Evolutionary conservation across 208 protist species (phyloP).

Genomic region (Entamoeba nuttalli): DNA sequence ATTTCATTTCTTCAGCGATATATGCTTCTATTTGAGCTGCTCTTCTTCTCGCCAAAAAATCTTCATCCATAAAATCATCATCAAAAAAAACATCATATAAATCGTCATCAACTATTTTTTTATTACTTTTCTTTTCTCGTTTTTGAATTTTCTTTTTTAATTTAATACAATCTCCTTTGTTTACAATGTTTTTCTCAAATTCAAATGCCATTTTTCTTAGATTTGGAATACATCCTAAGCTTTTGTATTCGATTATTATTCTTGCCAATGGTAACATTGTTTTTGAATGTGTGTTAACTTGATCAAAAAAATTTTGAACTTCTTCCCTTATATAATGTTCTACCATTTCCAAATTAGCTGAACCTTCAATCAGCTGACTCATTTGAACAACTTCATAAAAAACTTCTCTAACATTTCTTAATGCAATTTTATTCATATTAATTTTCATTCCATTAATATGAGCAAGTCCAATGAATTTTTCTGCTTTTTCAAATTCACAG

Average conservation of each 20-base stretch:
- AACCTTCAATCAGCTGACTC: background rate
- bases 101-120: background rate
- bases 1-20: background rate
- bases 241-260: background rate
- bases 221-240: background rate
- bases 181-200: background rate
- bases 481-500: background rate
- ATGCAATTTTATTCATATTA: background rate
- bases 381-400: background rate
- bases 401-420: background rate
- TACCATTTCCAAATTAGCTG: background rate
- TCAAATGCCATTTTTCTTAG: background rate
- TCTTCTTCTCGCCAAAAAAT: background rate
- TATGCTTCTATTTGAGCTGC: background rate
- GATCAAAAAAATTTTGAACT: background rate
- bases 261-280: background rate
- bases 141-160: background rate
- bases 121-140: background rate
- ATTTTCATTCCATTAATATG: background rate
- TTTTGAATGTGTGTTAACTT: background rate
- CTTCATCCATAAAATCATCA: background rate
- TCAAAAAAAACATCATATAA: background rate
- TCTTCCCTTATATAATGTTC: background rate
- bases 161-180: background rate
- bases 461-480: background rate